Base-by-base conservation (phyloP, 75 land plant species). In the Picea sitchensis region DNA sequence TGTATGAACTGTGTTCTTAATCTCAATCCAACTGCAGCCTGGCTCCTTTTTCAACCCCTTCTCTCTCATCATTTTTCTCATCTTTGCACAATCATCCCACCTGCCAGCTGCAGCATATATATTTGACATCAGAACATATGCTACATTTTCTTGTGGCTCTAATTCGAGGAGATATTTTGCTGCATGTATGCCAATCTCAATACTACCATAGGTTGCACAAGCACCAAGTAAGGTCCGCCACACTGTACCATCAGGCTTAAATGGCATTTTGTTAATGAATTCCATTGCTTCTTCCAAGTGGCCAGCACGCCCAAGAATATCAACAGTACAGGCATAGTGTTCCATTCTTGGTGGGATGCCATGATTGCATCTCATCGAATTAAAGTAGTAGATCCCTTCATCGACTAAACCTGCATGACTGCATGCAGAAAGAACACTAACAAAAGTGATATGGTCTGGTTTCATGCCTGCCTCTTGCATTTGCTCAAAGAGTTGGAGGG, bases 371-470 rank as follows among this genome's bases (percentile, higher is more conserved):
- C 20, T 58, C 87, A 88, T 88, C 14, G 81, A 85, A 61, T 75
- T 15, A 21, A 88, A 88, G 78, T 79, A 85, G 13, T 69, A 31
- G 59, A 83, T 75, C 2, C 90, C 90, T n/a, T 65, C 47, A 73
- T 83, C 81, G 32, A 88, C 87, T 12, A 79, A 78, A 30, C 90
- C 87, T 76, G 72, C 73, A 69, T 88, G 90, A 26, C 90, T 81
- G 80, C 90, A 90, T 68, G 92, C 90, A 61, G 88, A 83, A 61
- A 90, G 84, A 38, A 90, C 82, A 73, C 86, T 84, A 72, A 86
- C 44, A 60, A 85, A 86, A 61, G 90, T 90, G 4, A 85, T 83
- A 41, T 64, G 79, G 78, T 90, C 87, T 30, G 92, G 92, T 32
- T 73, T 77, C 30, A 88, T 58, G 56, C 83, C 90, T 51, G 13